Evolutionary conservation across 331 rosid genomes (phyloP), one percentile per base, ranked within the genome.

Genomic region (Malus hybrid): DNA sequence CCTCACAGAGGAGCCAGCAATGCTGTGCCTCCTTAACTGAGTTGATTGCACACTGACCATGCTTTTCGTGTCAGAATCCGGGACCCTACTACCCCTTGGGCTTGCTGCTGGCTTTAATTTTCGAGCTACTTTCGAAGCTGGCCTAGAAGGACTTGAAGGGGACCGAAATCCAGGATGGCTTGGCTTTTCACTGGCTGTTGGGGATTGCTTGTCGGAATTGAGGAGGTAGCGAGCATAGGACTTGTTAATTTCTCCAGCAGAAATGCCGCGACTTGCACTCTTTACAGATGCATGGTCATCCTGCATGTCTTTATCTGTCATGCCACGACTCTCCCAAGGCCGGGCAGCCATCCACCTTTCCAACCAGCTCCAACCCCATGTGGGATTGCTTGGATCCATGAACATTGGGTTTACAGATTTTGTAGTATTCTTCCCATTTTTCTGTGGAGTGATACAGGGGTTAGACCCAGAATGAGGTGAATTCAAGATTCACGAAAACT

Each of bases 341-440:
- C 88, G 84, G 12, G 96, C 93, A 52, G 97, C 97, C 89, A 86
- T 95, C 97, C 99, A 95, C 76, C 99, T 83, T 78, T 95, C 99
- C 71, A 91, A 83, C 99, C 99, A 95, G 86, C 97, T 92, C 99
- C 99, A 95, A 6, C 99, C 99, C 99, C 99, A 95, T 33, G 88
- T 72, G 57, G 99, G 99, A 82, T 92, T 92, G 66, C 89, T 87
- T 81, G 97, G 97, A 86, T 95, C 99, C 93, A 88, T 90, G 86
- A 95, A 95, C 89, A 91, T 83, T 50, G 99, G 97, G 81, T 88
- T 92, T 66, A 87, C 55, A 76, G 91, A 88, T 79, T 81, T 88
- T 6, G 92, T 76, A 30, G 93, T 76, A 72, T 84, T 90, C 92
- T 92, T 95, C 91, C 84, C 79, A 74, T 82, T 88, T 95, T 90